Evolutionary conservation across 441 rosid species (phyloP).

Genomic region (Adansonia madagascariensis): DNA sequence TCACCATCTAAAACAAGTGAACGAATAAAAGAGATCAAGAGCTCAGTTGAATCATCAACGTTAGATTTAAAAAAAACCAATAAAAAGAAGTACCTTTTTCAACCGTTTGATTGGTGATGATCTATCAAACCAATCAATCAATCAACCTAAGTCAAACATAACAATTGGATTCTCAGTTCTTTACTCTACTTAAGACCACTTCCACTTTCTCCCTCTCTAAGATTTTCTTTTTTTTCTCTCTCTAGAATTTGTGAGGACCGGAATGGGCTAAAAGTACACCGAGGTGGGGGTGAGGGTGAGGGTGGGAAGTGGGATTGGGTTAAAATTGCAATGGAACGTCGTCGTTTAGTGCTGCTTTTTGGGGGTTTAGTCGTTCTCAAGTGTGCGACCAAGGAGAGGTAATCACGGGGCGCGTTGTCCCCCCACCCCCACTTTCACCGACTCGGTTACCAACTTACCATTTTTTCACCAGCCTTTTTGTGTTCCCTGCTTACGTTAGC

Average conservation of each 20-base stretch:
- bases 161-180: neutral
- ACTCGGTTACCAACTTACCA: neutral
- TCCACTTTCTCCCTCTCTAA: neutral
- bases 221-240: neutral
- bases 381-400: slow-evolving; percentile 14
- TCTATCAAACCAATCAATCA: slow-evolving; percentile 17
- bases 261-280: neutral
- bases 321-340: neutral
- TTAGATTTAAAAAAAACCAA: neutral
- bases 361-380: slow-evolving; percentile 12
- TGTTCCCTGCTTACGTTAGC: neutral
- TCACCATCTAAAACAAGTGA: neutral
- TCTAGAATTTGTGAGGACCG: slow-evolving; percentile 13
- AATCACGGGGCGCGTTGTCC: slow-evolving; percentile 17
- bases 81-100: neutral
- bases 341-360: neutral
- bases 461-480: neutral
- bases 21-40: neutral
- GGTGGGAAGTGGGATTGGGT: neutral
- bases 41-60: slow-evolving; percentile 1
- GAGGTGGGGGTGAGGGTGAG: neutral
- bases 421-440: neutral
- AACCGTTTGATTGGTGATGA: slow-evolving; percentile 19
- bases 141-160: slow-evolving; percentile 14
- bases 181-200: slow-evolving; percentile 11